A percentile compares a stretch with the other conserved stretches of the same genome.
These are phyloP conservation scores for Nakataea oryzae DNA, from an alignment of 2,329 filamentous ascomycete genomes.

Conservation along the genomic window DNA sequence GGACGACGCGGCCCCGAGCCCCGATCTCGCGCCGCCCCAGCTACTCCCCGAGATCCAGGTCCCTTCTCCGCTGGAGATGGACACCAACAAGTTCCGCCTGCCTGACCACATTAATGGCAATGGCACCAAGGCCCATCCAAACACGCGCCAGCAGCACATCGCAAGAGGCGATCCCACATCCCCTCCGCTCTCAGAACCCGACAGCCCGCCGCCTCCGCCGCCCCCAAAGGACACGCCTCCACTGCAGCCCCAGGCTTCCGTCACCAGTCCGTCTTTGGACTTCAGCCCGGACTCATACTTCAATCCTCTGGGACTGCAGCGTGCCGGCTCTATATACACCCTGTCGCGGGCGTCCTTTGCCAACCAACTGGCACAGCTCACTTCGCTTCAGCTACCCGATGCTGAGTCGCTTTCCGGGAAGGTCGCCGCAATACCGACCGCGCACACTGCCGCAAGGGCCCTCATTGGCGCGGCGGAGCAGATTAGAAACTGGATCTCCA, in stretches of 20 bases:
- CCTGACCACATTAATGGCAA: slow-evolving; percentile 61
- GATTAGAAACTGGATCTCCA: slow-evolving; percentile 87
- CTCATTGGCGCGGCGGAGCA: slow-evolving; percentile 83
- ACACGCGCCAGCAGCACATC: slow-evolving; percentile 47
- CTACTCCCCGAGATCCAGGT: slow-evolving; percentile 41
- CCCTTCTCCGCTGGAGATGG: slow-evolving; percentile 46
- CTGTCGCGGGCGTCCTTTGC: slow-evolving; percentile 87
- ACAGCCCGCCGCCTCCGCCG: slow-evolving; percentile 27
- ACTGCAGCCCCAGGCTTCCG: slow-evolving; percentile 13
- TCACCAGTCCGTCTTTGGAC: slow-evolving; percentile 19
- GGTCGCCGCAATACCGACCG: slow-evolving; percentile 76
- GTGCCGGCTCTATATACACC: slow-evolving; percentile 85
- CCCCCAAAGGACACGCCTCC: slow-evolving; percentile 44
- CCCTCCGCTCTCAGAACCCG: slow-evolving; percentile 25
- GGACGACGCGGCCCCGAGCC: slow-evolving; percentile 18
- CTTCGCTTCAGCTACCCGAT: slow-evolving; percentile 79
- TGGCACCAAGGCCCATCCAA: slow-evolving; percentile 51
- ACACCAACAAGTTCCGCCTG: slow-evolving; percentile 64
- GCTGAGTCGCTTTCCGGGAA: slow-evolving; percentile 73
- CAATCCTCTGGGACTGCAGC: slow-evolving; percentile 52
- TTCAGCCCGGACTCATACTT: slow-evolving; percentile 52
- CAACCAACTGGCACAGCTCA: slow-evolving; percentile 85
- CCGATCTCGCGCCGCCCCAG: slow-evolving; percentile 18
- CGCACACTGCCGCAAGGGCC: slow-evolving; percentile 71
- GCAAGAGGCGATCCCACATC: slow-evolving; percentile 28